phyloP scores from a whole-genome alignment of 306 rosid genomes.

The Hippophae gyantsensis region DNA sequence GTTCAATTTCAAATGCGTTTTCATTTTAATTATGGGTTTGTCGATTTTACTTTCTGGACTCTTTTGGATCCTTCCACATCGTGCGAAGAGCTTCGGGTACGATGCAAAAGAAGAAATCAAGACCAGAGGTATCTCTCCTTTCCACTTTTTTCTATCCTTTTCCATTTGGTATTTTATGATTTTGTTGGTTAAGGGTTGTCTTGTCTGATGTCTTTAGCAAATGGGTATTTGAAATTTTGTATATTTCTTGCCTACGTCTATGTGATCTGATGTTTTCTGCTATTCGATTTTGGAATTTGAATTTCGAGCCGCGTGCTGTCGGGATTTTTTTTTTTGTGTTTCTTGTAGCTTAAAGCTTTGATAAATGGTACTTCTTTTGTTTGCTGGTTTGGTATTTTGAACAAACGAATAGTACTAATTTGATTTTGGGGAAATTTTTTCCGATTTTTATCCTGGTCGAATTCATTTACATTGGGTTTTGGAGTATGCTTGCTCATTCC shows the following conservation, averaged over 20 bases:
- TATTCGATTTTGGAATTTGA: too few species aligned
- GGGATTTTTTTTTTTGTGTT: too few species aligned
- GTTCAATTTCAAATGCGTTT: slow-evolving; percentile 62
- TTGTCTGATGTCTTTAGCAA: slow-evolving; percentile 9
- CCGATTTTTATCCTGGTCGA: too few species aligned
- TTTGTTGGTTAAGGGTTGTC: slow-evolving; percentile 12
- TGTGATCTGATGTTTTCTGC: too few species aligned
- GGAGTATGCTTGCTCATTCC: too few species aligned
- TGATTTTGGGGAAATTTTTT: too few species aligned
- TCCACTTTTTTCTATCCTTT: background rate
- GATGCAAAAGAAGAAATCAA: slow-evolving; percentile 58
- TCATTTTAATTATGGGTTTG: slow-evolving; percentile 47
- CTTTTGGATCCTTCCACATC: slow-evolving; percentile 70
- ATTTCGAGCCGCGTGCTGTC: too few species aligned
- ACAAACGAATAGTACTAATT: too few species aligned
- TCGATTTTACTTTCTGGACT: slow-evolving; percentile 56
- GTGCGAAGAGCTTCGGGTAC: slow-evolving; percentile 20
- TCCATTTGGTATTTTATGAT: background rate
- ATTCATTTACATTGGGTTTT: too few species aligned
- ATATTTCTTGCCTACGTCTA: background rate
- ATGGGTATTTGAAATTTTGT: background rate
- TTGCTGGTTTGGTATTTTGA: too few species aligned
- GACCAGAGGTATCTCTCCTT: slow-evolving; percentile 40
- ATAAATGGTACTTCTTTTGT: too few species aligned
- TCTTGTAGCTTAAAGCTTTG: too few species aligned